These are phyloP conservation scores for Debaryomyces sp. DNA, from an alignment of 1,139 yeast genomes.

Conservation along the genomic window DNA sequence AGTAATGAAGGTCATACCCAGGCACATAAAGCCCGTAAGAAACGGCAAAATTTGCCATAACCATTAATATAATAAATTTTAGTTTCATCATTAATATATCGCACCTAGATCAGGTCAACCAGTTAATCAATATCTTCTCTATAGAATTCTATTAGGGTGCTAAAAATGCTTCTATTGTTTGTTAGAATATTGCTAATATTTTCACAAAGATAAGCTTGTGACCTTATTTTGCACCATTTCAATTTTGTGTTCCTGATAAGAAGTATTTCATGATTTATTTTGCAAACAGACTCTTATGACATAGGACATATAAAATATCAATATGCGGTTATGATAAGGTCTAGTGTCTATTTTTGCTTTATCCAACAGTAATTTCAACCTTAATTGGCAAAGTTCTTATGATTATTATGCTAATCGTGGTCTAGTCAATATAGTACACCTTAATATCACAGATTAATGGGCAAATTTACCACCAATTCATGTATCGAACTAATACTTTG, in stretches of 20 bases:
- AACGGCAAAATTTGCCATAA: background rate
- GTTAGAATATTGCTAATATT: background rate
- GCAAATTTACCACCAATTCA: background rate
- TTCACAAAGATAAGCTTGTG: slow-evolving; percentile 7
- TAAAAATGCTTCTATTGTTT: background rate
- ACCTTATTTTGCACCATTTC: slow-evolving; percentile 5
- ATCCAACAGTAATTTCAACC: background rate
- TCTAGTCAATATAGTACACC: background rate
- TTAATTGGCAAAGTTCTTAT: background rate
- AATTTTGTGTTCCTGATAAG: slow-evolving; percentile 2
- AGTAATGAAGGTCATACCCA: background rate
- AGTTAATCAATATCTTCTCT: background rate
- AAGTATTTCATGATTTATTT: background rate
- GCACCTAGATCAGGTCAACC: background rate
- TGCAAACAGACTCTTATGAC: background rate
- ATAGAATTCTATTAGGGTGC: background rate
- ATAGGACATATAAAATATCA: background rate
- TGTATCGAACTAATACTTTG: background rate
- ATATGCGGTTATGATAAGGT: background rate
- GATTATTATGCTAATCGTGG: background rate
- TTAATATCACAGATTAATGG: background rate
- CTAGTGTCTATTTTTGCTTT: background rate
- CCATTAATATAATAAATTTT: background rate
- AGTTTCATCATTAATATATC: background rate
- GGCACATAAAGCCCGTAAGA: background rate